Conservation (phyloP, 352 stramenopile genomes). For the Phytophthora capsici region DNA sequence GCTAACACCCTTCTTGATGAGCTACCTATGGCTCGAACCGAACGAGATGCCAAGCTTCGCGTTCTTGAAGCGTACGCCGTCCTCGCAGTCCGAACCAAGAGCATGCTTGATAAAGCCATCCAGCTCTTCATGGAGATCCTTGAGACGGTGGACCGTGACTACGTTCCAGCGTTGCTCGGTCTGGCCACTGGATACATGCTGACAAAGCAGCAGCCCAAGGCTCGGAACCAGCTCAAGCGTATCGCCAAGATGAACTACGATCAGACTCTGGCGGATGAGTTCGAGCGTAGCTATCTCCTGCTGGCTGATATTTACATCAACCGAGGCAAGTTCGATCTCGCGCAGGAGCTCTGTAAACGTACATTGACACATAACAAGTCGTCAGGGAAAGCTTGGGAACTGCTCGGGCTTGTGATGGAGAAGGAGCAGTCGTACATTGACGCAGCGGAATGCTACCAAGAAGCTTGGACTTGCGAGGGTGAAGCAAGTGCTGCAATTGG, state of each 20-base stretch:
- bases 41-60: conserved; percentile 69
- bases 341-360: conserved; percentile 93
- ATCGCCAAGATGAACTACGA: conserved; percentile 95
- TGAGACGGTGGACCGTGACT: conserved; percentile 84
- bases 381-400: conserved; percentile 92
- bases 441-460: conserved; percentile 93
- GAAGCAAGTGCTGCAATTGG: conserved; percentile 90
- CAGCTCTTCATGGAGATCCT: conserved; percentile 92
- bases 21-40: conserved; percentile 56
- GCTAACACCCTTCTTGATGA: conserved; percentile 90
- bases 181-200: conserved; percentile 93
- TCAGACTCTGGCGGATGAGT: conserved; percentile 89
- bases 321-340: conserved; percentile 92
- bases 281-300: conserved; percentile 93
- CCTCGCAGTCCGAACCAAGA: conserved; percentile 81
- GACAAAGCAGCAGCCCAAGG: conserved; percentile 92
- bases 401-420: conserved; percentile 94
- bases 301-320: conserved; percentile 94
- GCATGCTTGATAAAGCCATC: conserved; percentile 90
- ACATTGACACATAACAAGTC: conserved; percentile 94
- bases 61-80: conserved; percentile 90
- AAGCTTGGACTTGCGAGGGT: conserved; percentile 83
- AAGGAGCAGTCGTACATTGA: conserved; percentile 94
- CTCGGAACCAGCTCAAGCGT: conserved; percentile 94
- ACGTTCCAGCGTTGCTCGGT: conserved; percentile 92